Percentiles rank a stretch among this genome's conserved stretches.
These are phyloP conservation scores for Phytophthora colocasiae DNA, from an alignment of 352 stramenopile species.

Conservation along the genomic window DNA sequence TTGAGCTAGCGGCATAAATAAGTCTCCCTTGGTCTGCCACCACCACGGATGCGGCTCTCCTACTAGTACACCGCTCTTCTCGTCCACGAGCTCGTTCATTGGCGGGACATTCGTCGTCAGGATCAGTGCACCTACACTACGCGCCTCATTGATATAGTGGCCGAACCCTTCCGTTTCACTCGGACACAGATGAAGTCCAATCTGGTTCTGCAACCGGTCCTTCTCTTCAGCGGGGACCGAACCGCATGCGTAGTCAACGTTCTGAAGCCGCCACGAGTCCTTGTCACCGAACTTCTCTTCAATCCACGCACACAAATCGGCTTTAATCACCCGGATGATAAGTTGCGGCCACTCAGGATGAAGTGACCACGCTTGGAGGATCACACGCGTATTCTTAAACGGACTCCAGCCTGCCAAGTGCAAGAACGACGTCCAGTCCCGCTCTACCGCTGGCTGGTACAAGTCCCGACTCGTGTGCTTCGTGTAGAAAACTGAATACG, in stretches of 20 bases:
- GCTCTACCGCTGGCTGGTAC: slow-evolving; percentile 55
- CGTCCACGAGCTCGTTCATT: slow-evolving; percentile 89
- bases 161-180: slow-evolving; percentile 84
- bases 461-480: slow-evolving; percentile 85
- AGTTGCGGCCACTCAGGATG: slow-evolving; percentile 82
- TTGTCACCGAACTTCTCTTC: slow-evolving; percentile 56
- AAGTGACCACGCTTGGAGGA: slow-evolving; percentile 67
- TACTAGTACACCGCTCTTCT: slow-evolving; percentile 73
- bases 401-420: slow-evolving; percentile 75
- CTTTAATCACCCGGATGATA: slow-evolving; percentile 73
- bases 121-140: slow-evolving; percentile 74
- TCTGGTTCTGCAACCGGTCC: slow-evolving; percentile 73
- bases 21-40: slow-evolving; percentile 85
- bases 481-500: slow-evolving; percentile 84
- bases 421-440: slow-evolving; percentile 81
- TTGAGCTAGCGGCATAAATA: slow-evolving; percentile 83
- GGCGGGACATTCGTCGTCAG: slow-evolving; percentile 80
- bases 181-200: slow-evolving; percentile 79
- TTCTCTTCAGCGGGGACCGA: slow-evolving; percentile 62
- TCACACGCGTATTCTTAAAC: slow-evolving; percentile 84
- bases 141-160: slow-evolving; percentile 89
- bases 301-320: slow-evolving; percentile 72
- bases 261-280: slow-evolving; percentile 60
- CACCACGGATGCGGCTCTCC: slow-evolving; percentile 64
- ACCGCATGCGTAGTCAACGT: slow-evolving; percentile 83